phyloP scores from a whole-genome alignment of 2,329 filamentous ascomycete genomes.

The Trichoderma simmonsii region DNA sequence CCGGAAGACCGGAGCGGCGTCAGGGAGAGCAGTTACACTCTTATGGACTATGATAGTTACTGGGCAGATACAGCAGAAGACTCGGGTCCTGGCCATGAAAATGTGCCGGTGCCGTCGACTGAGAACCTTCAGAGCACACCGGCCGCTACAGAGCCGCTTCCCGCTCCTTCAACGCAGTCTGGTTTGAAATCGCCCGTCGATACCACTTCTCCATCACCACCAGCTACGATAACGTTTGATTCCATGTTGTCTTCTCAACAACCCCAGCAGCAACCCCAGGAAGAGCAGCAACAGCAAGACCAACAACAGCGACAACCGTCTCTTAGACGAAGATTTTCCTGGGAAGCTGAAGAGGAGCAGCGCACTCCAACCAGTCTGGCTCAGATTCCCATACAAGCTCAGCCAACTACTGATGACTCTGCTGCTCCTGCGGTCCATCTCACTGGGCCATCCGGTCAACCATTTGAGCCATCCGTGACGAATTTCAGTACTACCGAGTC shows the following conservation, averaged over 20 bases:
- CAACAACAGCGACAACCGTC: constrained; percentile 13
- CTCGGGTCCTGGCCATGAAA: neutral
- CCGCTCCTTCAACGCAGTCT: neutral
- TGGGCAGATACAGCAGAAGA: constrained; percentile 45
- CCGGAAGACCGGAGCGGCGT: constrained; percentile 21
- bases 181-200: neutral
- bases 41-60: constrained; percentile 66
- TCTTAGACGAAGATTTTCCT: constrained; percentile 36
- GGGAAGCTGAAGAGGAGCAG: constrained; percentile 31
- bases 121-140: neutral
- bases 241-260: constrained; percentile 1
- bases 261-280: neutral
- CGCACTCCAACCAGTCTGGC: neutral
- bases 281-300: neutral
- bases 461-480: constrained; percentile 18
- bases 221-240: neutral
- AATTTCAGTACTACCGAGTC: constrained; percentile 19
- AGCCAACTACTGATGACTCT: neutral
- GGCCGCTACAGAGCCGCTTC: neutral
- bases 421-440: constrained; percentile 3
- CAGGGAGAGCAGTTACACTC: constrained; percentile 61
- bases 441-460: constrained; percentile 1
- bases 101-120: neutral
- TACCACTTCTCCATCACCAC: neutral
- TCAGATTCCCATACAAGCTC: neutral